phyloP scores from a whole-genome alignment of 208 protist genomes.

The Leishmania martiniquensis region DNA sequence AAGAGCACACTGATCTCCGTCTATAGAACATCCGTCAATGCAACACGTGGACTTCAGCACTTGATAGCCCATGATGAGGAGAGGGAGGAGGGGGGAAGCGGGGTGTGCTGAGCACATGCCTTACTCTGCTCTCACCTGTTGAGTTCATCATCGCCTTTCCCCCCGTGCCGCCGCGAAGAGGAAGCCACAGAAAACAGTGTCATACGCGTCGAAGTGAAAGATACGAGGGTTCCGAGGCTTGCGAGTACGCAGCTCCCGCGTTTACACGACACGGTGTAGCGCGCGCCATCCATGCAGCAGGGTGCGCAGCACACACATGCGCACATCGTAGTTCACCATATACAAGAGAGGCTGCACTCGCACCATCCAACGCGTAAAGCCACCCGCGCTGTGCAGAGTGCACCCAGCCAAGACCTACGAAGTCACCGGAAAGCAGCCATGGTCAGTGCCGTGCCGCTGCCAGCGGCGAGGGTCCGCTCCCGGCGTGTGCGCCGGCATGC shows the following conservation, averaged over 20 bases:
- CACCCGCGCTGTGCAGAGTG: not conserved
- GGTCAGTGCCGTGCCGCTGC: not conserved
- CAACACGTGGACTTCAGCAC: too few relatives aligned
- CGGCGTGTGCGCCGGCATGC: not conserved
- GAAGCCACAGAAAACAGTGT: not conserved
- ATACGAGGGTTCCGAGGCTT: not conserved
- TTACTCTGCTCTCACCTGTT: not conserved
- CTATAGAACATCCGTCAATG: constrained; percentile 26
- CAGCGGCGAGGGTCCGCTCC: not conserved
- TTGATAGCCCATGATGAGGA: too few relatives aligned
- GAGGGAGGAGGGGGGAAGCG: not conserved
- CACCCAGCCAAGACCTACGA: not conserved
- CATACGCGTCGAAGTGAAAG: not conserved
- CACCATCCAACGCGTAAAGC: not conserved
- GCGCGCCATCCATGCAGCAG: not conserved
- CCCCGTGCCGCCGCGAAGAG: not conserved
- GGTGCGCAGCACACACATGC: not conserved
- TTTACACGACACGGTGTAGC: not conserved
- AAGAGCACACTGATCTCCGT: not conserved
- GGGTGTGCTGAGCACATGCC: not conserved
- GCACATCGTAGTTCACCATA: too few relatives aligned
- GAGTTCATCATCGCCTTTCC: not conserved
- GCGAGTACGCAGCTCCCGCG: not conserved
- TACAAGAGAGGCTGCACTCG: too few relatives aligned
- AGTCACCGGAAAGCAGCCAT: not conserved